These are phyloP conservation scores for Rhodosporidiobolus odoratus DNA, from an alignment of 768 basidiomycete genomes.

Conservation along the genomic window DNA sequence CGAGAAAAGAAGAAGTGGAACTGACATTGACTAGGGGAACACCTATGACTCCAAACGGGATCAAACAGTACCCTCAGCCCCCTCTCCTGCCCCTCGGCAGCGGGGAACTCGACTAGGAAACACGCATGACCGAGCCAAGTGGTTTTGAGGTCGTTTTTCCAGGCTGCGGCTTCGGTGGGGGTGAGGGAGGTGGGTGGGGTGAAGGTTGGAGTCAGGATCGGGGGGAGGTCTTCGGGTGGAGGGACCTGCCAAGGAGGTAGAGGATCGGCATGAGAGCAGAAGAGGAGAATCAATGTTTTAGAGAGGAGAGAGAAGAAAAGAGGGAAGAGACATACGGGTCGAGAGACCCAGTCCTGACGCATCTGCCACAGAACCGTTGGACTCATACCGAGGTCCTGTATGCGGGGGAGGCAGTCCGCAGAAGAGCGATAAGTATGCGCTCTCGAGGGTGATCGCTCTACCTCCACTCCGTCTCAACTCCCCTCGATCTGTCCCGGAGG, in stretches of 20 bases:
- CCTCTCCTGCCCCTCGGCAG: constrained; percentile 9
- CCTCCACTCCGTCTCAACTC: no score
- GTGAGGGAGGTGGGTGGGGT: neutral
- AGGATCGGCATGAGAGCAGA: neutral
- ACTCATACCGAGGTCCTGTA: neutral
- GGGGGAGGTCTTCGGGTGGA: constrained; percentile 22
- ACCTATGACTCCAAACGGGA: constrained; percentile 45
- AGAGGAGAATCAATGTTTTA: no score
- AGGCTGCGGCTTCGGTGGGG: neutral
- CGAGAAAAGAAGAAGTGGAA: neutral
- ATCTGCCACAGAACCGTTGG: constrained; percentile 1
- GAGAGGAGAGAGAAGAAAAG: neutral
- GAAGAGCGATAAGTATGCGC: neutral
- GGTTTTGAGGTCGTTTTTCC: constrained; percentile 33
- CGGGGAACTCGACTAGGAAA: constrained; percentile 47
- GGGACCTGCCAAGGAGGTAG: constrained; percentile 8
- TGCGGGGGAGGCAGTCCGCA: neutral
- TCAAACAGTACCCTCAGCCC: constrained; percentile 46
- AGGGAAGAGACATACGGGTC: neutral
- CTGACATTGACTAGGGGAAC: constrained; percentile 42
- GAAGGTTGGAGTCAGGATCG: constrained; percentile 9
- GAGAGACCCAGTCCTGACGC: constrained; percentile 11
- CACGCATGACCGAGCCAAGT: constrained; percentile 46
- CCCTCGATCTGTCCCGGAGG: no score
- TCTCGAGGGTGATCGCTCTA: no score